phyloP scores from a whole-genome alignment of 805 yeast genomes.

The Torulaspora microellipsoides region DNA sequence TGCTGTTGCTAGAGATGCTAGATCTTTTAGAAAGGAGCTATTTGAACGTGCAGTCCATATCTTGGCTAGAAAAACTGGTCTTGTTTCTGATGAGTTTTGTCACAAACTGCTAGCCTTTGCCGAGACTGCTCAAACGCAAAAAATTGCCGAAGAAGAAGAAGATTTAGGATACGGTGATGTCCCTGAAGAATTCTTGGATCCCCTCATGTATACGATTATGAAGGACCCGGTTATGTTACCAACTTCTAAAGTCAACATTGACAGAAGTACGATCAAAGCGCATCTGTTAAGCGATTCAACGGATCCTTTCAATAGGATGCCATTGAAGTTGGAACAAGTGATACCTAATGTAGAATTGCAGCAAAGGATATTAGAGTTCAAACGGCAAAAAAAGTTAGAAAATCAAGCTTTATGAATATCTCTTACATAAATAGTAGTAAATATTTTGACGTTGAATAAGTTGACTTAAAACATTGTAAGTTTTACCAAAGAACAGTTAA shows the following conservation, averaged over 20 bases:
- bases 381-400: conserved; percentile 38
- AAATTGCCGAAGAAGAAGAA: conserved; percentile 66
- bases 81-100: conserved; percentile 54
- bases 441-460: not conserved
- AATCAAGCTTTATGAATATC: not conserved
- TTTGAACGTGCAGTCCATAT: conserved; percentile 71
- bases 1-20: conserved; percentile 87
- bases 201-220: conserved; percentile 94
- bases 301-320: conserved; percentile 95
- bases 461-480: no score
- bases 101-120: conserved; percentile 52
- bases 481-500: not conserved
- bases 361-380: conserved; percentile 55
- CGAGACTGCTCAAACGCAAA: conserved; percentile 56
- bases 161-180: conserved; percentile 86
- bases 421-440: not conserved
- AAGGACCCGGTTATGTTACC: conserved; percentile 95
- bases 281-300: conserved; percentile 92
- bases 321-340: conserved; percentile 84
- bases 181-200: conserved; percentile 96
- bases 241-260: conserved; percentile 76
- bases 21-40: conserved; percentile 69
- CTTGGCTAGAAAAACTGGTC: conserved; percentile 47
- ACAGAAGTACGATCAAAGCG: conserved; percentile 85
- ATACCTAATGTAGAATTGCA: conserved; percentile 69